Base-by-base conservation (phyloP, 2,329 filamentous ascomycete genomes). In the Teratosphaeria epicoccoides region DNA sequence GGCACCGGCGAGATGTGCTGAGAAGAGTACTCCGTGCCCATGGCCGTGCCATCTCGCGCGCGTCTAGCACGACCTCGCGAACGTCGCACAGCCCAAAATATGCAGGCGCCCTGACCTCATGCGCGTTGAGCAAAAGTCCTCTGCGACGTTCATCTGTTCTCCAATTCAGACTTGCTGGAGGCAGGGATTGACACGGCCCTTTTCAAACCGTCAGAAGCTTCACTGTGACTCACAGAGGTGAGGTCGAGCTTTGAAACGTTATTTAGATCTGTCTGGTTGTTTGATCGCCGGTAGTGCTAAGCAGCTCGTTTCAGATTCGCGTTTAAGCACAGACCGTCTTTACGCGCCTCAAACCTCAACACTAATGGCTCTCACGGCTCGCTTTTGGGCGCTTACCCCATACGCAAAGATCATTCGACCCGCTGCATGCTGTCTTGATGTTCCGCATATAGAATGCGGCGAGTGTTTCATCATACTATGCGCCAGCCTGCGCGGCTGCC, bases 401-500 rank as follows among this genome's bases (percentile, higher is more conserved):
- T 20, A 57, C 52, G 55, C 23, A 14, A 46, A 9, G 6, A 46
- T 17, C 17, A 24, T 17, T 24, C 12, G 44, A 46, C 20, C 52
- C 23, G 50, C 37, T 22, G 23, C 23, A 49, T 49, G 50, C 11
- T 43, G 47, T 55, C 52, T 52, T 37, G 46, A 47, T 9, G 48
- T 52, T 44, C 44, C 33, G 43, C 46, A 49, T 50, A 50, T 24
- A 14, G 29, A 52, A 51, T 37, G 23, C 23, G 48, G 45, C 53
- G 56, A 57, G 53, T 55, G 62, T 64, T 63, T 64, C 62, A 63
- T 64, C 60, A 62, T 58, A 48, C 52, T 58, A 61, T 51, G 54
- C 62, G 62, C 62, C 55, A 46, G 56, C 46, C 44, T 46, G 20
- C 52, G 57, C 59, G 57, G 55, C 58, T 63, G 56, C 55, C 48